A percentile compares a stretch with the other conserved stretches of the same genome.
Conservation (phyloP, 768 basidiomycete species). For the Xanthoconium purpureum region DNA sequence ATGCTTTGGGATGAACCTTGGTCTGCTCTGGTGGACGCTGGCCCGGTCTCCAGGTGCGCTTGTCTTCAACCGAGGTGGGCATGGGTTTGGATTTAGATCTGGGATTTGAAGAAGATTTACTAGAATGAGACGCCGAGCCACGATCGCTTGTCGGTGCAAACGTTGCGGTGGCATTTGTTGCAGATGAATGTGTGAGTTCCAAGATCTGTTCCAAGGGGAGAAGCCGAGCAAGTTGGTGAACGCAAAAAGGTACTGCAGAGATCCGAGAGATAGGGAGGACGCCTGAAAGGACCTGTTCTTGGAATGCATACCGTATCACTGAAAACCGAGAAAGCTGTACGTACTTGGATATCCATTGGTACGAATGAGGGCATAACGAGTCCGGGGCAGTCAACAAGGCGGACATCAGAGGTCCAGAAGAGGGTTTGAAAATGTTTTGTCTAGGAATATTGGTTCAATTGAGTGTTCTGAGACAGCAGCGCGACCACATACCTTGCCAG, state of each 20-base stretch:
- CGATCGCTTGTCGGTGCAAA: background rate
- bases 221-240: constrained; percentile 62
- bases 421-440: constrained; percentile 96
- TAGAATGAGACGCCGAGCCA: background rate
- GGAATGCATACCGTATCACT: background rate
- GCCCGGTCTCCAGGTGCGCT: constrained; percentile 75
- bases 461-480: background rate
- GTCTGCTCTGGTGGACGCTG: constrained; percentile 22
- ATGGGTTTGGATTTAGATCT: background rate
- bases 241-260: constrained; percentile 79
- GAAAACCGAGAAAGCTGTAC: background rate
- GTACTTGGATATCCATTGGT: constrained; percentile 80
- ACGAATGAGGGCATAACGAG: constrained; percentile 85
- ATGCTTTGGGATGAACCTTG: constrained; percentile 9
- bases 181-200: constrained; percentile 50
- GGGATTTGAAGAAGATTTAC: background rate
- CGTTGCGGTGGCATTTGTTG: background rate
- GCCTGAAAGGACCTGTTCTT: constrained; percentile 58
- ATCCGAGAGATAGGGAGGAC: constrained; percentile 79
- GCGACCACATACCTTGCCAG: constrained; percentile 63
- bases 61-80: constrained; percentile 43
- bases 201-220: constrained; percentile 78
- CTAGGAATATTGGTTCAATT: constrained; percentile 33
- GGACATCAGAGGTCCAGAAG: constrained; percentile 82
- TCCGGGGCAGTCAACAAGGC: constrained; percentile 93